phyloP scores from a whole-genome alignment of 164 flowering plant species.

The Stephania yunnanensis region DNA sequence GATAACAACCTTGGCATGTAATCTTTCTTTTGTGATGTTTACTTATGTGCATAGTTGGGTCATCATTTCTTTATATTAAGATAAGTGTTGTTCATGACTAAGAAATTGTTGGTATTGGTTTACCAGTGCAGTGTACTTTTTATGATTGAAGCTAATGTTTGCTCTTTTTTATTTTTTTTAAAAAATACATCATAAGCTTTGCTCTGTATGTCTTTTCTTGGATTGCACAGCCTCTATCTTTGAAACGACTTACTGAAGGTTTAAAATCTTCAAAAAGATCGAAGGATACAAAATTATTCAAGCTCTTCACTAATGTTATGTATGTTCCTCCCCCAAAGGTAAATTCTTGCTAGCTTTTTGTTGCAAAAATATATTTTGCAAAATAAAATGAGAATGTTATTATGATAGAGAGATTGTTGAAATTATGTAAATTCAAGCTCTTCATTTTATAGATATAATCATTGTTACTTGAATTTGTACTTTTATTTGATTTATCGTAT shows the following conservation, averaged over 20 bases:
- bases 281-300: slow-evolving; percentile 49
- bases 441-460: neutral
- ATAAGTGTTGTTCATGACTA: neutral
- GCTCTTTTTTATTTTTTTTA: neutral
- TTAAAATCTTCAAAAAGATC: slow-evolving; percentile 61
- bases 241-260: slow-evolving; percentile 84
- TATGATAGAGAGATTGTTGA: neutral
- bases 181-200: neutral
- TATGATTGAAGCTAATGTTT: neutral
- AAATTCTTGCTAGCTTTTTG: slow-evolving; percentile 1
- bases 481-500: neutral
- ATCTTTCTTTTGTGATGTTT: too few species aligned
- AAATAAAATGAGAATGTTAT: neutral
- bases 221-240: slow-evolving; percentile 68
- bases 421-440: neutral
- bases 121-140: neutral
- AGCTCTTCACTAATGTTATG: slow-evolving; percentile 71
- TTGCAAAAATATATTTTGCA: neutral
- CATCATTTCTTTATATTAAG: neutral
- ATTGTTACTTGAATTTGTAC: neutral
- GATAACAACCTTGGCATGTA: too few species aligned
- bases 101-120: neutral
- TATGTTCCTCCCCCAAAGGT: slow-evolving; percentile 82
- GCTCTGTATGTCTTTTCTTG: neutral
- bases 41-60: too few species aligned